Evolutionary conservation across 2,329 filamentous ascomycete species (phyloP), one percentile per base, ranked within the genome.

Genomic region (Lecanicillium sp.): DNA sequence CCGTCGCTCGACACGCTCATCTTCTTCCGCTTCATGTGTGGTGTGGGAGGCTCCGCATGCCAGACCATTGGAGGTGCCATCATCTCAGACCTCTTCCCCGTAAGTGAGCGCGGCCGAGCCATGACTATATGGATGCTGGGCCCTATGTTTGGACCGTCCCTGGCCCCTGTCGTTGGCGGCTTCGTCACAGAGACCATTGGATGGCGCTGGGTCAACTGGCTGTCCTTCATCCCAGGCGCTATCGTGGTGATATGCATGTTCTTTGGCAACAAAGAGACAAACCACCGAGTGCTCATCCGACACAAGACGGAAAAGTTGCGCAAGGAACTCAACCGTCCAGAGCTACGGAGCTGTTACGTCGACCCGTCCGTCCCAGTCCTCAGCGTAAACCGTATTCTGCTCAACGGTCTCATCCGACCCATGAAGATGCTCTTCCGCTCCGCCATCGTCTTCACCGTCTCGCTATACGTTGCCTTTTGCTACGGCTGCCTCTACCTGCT

Each of bases 1-100:
- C 72, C 73, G 1, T 58, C 54, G 5, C 61, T 84, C 35, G 54
- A 55, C 14, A 58, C 70, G 29, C 66, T 84, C 33, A 70, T 82
- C 20, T 65, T 69, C 2, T 84, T 78, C 49, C 67, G 74, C 11
- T 75, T 79, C 50, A 56, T 77, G 32, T 70, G 72, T 4, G 80
- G 79, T 0, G 55, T 82, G 3, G 72, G 77, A 4, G 77, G 75
- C 2, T 70, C 67, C 2, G 72, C 67, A 2, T 68, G 66, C 29
- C 58, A 77, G 56, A 69, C 77, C 34, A 56, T 77, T 15, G 73
- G 70, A 17, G 72, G 71, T 2, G 73, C 67, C 7, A 65, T 76
- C 27, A 73, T 75, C 39, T 65, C 69, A 5, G 75, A 79, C 47
- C 50, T 76, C n/a, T 69, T 74, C 48, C 62, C 62, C 12, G 52